Conservation (phyloP, 768 basidiomycete species). For the Mycena vulgaris region DNA sequence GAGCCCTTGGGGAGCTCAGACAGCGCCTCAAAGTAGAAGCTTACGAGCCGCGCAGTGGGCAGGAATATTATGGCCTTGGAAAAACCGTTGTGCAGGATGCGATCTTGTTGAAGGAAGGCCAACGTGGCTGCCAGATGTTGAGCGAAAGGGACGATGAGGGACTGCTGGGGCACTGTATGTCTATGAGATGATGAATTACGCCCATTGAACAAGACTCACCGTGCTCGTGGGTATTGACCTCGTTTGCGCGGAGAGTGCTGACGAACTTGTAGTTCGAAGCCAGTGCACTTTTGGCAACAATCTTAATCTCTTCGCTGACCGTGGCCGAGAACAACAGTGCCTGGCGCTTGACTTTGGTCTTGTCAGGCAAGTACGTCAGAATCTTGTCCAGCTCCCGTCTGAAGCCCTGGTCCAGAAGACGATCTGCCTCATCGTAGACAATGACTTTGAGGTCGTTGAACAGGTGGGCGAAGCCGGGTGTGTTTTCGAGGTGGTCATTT, state of each 20-base stretch:
- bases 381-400: constrained; percentile 78
- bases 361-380: constrained; percentile 57
- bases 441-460: constrained; percentile 60
- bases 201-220: constrained; percentile 50
- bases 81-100: constrained; percentile 42
- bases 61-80: constrained; percentile 74
- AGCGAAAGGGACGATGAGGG: constrained; percentile 57
- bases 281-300: constrained; percentile 51
- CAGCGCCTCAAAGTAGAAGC: constrained; percentile 37
- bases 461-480: constrained; percentile 51
- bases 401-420: constrained; percentile 83
- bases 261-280: constrained; percentile 61
- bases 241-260: constrained; percentile 70
- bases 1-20: constrained; percentile 28
- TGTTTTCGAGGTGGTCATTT: constrained; percentile 74
- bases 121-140: constrained; percentile 59
- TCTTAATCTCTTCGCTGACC: constrained; percentile 76
- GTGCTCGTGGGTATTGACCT: constrained; percentile 74
- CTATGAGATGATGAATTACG: background rate
- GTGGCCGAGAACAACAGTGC: constrained; percentile 83
- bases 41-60: constrained; percentile 68
- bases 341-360: constrained; percentile 70
- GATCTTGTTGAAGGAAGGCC: constrained; percentile 56
- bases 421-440: constrained; percentile 83
- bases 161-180: constrained; percentile 62